Conservation (phyloP, 1,284 basidiomycete genomes). For the Microbotryomycetes sp. region DNA sequence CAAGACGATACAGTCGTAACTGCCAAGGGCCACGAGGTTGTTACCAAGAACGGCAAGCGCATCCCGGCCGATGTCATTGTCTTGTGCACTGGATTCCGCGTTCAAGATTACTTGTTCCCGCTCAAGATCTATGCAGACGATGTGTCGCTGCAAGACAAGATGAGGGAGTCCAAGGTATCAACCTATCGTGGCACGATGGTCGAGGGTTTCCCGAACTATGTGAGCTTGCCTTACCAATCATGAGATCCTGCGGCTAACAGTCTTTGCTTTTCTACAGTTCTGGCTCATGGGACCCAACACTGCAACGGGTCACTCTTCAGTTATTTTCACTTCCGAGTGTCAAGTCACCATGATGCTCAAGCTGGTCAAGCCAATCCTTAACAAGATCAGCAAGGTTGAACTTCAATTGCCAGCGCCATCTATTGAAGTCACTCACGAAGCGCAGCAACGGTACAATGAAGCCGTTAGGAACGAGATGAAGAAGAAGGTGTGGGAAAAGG, state of each 20-base stretch:
- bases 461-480: constrained; percentile 21
- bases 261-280: constrained; percentile 2
- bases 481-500: constrained; percentile 27
- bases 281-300: constrained; percentile 30
- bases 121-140: constrained; percentile 21
- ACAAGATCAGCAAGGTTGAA: neutral
- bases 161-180: constrained; percentile 13
- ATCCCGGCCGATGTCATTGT: constrained; percentile 26
- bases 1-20: constrained; percentile 19
- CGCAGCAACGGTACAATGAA: constrained; percentile 15
- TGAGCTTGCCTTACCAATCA: neutral
- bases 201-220: constrained; percentile 20
- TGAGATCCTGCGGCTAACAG: neutral
- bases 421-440: constrained; percentile 22
- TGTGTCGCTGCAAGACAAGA: constrained; percentile 10
- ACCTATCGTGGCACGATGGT: constrained; percentile 20
- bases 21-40: constrained; percentile 12
- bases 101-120: constrained; percentile 17
- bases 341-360: constrained; percentile 27
- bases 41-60: constrained; percentile 14
- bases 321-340: constrained; percentile 28
- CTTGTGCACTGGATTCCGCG: constrained; percentile 11
- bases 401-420: constrained; percentile 12
- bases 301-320: constrained; percentile 29
- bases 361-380: constrained; percentile 20